Evolutionary conservation across 805 yeast species (phyloP).

Genomic region (Lachancea thermotolerans): DNA sequence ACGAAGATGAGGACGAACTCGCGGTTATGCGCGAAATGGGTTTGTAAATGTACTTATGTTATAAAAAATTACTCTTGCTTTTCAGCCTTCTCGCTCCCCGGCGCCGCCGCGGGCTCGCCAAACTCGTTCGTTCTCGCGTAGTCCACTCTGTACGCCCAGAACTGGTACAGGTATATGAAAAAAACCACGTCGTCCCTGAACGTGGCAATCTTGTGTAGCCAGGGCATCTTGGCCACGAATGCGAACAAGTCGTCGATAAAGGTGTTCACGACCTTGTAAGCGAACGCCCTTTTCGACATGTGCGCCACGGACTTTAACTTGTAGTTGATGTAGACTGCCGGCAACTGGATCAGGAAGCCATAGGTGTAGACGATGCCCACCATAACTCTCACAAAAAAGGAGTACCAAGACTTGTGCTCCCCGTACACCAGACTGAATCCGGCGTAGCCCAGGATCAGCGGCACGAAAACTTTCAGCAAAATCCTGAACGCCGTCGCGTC

Average conservation of each 20-base stretch:
- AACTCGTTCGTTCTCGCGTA: constrained; percentile 34
- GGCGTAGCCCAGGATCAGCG: constrained; percentile 34
- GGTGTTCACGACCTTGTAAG: constrained; percentile 37
- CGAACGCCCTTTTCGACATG: constrained; percentile 37
- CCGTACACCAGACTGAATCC: constrained; percentile 33
- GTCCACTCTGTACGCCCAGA: constrained; percentile 37
- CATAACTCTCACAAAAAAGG: constrained; percentile 34
- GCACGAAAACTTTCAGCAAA: constrained; percentile 32
- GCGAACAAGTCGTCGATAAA: constrained; percentile 39
- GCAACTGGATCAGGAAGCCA: constrained; percentile 36
- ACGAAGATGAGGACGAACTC: constrained; percentile 23
- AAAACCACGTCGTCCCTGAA: constrained; percentile 38
- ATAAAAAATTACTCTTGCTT: neutral
- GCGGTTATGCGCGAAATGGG: constrained; percentile 24
- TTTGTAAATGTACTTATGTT: constrained; percentile 1
- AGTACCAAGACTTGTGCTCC: constrained; percentile 38
- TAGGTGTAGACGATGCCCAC: constrained; percentile 39
- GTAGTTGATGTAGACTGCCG: constrained; percentile 37
- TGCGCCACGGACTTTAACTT: constrained; percentile 39
- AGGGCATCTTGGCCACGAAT: constrained; percentile 38
- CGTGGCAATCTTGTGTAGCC: constrained; percentile 36
- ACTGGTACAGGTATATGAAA: constrained; percentile 35
- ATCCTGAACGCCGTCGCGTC: constrained; percentile 36
- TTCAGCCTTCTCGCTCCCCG: constrained; percentile 22
- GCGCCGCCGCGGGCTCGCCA: constrained; percentile 22